Conservation (phyloP, 768 basidiomycete genomes). For the Hygrophoropsis aurantiaca region DNA sequence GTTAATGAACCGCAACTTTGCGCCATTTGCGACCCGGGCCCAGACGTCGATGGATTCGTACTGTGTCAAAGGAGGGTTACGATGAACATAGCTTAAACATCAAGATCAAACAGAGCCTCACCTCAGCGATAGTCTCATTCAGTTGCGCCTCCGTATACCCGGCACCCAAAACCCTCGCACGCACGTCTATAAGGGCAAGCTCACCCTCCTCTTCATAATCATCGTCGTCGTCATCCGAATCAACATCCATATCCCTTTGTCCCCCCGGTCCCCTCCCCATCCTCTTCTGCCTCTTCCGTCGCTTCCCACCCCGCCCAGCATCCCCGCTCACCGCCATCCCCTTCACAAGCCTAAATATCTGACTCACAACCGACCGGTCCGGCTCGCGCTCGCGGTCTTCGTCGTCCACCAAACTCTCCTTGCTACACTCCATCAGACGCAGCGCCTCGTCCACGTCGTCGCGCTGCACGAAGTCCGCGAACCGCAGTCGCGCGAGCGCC, state of each 20-base stretch:
- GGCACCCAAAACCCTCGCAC: constrained; percentile 78
- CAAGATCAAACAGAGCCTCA: constrained; percentile 35
- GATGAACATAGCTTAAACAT: neutral
- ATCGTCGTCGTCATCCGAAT: constrained; percentile 69
- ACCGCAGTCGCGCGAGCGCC: constrained; percentile 89
- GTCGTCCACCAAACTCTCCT: constrained; percentile 85
- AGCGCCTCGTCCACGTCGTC: constrained; percentile 96
- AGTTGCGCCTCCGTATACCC: constrained; percentile 93
- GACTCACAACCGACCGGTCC: constrained; percentile 78
- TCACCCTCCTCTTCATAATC: constrained; percentile 59
- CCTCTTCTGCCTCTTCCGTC: constrained; percentile 46
- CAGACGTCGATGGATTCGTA: constrained; percentile 86
- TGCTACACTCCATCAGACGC: constrained; percentile 95
- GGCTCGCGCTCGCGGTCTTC: constrained; percentile 64
- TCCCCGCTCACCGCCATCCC: constrained; percentile 64
- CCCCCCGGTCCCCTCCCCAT: constrained; percentile 70
- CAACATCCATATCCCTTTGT: constrained; percentile 68
- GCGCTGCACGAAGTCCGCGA: constrained; percentile 75
- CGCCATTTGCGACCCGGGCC: constrained; percentile 79
- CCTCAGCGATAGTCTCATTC: constrained; percentile 80
- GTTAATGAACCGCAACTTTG: constrained; percentile 71
- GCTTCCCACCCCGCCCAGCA: constrained; percentile 36
- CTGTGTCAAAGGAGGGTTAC: constrained; percentile 44
- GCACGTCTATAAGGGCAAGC: constrained; percentile 83
- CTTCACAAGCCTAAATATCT: constrained; percentile 91